Conservation (phyloP, 495 filamentous ascomycete genomes). For the Talaromyces proteolyticus region DNA sequence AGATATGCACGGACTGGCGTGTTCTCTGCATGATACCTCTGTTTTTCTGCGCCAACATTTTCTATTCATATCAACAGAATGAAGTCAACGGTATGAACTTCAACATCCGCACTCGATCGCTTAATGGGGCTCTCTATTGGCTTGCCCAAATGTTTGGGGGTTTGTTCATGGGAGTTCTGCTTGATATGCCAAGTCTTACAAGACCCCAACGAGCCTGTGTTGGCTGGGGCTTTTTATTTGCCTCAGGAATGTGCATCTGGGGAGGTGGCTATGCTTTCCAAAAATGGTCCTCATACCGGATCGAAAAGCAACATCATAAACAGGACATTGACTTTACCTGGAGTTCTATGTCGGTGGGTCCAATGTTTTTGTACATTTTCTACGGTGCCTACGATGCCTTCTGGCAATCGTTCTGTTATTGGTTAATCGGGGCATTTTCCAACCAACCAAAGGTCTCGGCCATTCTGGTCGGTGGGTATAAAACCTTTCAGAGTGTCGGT, state of each 20-base stretch:
- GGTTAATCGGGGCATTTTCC: slow-evolving; percentile 80
- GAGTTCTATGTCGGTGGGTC: slow-evolving; percentile 32
- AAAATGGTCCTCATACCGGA: slow-evolving; percentile 28
- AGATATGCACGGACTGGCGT: slow-evolving; percentile 23
- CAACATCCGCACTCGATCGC: slow-evolving; percentile 39
- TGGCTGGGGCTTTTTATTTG: slow-evolving; percentile 39
- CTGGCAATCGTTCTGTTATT: slow-evolving; percentile 76
- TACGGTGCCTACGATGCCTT: slow-evolving; percentile 47
- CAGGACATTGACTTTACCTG: slow-evolving; percentile 35
- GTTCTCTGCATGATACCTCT: slow-evolving; percentile 43
- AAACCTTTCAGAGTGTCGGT: slow-evolving; percentile 83
- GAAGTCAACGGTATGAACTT: slow-evolving; percentile 46
- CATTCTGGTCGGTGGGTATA: slow-evolving; percentile 91
- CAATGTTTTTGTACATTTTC: slow-evolving; percentile 50
- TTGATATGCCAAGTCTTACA: slow-evolving; percentile 35
- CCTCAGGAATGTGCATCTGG: slow-evolving; percentile 44
- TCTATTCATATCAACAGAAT: slow-evolving; percentile 69
- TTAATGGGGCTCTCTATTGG: slow-evolving; percentile 50
- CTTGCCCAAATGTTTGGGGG: slow-evolving; percentile 48
- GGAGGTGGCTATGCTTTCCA: slow-evolving; percentile 50
- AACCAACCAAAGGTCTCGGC: slow-evolving; percentile 83
- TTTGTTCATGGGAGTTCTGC: slow-evolving; percentile 38
- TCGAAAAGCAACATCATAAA: slow-evolving; percentile 16
- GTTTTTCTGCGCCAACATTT: slow-evolving; percentile 65
- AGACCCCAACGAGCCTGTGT: slow-evolving; percentile 32